Percentiles rank a stretch among this genome's conserved stretches.
Evolutionary conservation across 73 alveolate species (phyloP).

Genomic region (Tetrahymena malaccensis): DNA sequence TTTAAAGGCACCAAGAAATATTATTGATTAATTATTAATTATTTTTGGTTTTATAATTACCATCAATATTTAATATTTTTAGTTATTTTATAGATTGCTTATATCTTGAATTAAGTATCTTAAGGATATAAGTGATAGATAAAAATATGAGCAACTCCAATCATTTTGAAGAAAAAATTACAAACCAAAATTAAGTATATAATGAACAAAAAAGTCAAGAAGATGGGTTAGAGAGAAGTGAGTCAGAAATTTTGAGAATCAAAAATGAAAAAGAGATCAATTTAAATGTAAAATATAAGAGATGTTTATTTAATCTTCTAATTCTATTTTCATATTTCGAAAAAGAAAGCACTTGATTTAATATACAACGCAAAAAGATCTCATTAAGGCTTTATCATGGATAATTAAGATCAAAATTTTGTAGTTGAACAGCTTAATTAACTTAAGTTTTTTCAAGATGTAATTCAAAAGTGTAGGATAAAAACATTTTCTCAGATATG

Average conservation of each 20-base stretch:
- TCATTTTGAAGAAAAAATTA: neutral
- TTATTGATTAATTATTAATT: neutral
- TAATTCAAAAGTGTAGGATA: neutral
- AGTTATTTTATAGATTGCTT: neutral
- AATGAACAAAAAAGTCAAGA: neutral
- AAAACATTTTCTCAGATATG: neutral
- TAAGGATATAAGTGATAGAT: neutral
- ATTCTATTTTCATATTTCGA: neutral
- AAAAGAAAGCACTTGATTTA: neutral
- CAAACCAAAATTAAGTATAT: neutral
- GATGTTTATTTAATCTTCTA: neutral
- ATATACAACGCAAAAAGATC: neutral
- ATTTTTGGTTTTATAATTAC: neutral
- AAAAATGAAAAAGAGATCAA: neutral
- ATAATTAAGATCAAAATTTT: neutral
- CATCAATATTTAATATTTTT: neutral
- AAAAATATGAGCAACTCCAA: neutral
- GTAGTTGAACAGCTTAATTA: neutral
- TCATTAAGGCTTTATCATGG: neutral
- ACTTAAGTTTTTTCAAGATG: neutral
- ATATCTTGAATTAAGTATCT: neutral
- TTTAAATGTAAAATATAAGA: neutral
- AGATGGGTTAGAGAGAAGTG: neutral
- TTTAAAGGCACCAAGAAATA: neutral
- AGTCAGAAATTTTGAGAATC: neutral